These are phyloP conservation scores for Effrenium voratum DNA, from an alignment of 73 alveolate genomes.

Conservation along the genomic window DNA sequence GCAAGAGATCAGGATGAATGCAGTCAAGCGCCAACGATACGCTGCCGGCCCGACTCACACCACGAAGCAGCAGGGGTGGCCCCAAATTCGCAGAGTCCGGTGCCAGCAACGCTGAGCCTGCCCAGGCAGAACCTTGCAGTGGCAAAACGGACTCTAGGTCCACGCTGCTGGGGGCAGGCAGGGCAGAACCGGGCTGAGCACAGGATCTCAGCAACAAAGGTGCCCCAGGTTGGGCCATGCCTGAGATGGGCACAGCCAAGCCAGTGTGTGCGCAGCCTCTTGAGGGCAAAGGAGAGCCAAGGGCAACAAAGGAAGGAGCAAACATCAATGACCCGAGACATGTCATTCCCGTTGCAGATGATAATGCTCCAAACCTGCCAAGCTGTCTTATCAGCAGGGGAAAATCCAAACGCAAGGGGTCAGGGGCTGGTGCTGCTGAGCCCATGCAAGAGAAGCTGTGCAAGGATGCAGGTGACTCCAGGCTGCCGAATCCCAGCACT, in stretches of 20 bases:
- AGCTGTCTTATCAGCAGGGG: background rate
- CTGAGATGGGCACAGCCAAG: background rate
- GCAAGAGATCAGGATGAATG: too few relatives aligned
- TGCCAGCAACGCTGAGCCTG: background rate
- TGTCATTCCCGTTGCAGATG: background rate
- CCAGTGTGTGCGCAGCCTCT: background rate
- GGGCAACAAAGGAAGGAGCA: background rate
- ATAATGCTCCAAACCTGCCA: background rate
- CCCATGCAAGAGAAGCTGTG: too few relatives aligned
- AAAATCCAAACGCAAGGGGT: background rate
- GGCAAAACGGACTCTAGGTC: background rate
- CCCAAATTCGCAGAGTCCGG: background rate
- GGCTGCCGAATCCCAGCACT: too few relatives aligned
- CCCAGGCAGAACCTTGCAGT: background rate
- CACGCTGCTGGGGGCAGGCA: background rate
- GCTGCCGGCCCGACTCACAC: too few relatives aligned
- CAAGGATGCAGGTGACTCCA: too few relatives aligned
- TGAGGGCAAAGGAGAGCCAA: background rate
- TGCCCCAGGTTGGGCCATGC: background rate
- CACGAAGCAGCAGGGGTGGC: background rate
- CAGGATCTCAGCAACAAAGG: background rate
- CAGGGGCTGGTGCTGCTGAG: too few relatives aligned
- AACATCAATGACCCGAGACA: background rate
- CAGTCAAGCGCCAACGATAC: too few relatives aligned
- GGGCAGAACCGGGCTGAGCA: background rate